Conservation (phyloP, 2,329 filamentous ascomycete genomes). For the Aureobasidium sp. region DNA sequence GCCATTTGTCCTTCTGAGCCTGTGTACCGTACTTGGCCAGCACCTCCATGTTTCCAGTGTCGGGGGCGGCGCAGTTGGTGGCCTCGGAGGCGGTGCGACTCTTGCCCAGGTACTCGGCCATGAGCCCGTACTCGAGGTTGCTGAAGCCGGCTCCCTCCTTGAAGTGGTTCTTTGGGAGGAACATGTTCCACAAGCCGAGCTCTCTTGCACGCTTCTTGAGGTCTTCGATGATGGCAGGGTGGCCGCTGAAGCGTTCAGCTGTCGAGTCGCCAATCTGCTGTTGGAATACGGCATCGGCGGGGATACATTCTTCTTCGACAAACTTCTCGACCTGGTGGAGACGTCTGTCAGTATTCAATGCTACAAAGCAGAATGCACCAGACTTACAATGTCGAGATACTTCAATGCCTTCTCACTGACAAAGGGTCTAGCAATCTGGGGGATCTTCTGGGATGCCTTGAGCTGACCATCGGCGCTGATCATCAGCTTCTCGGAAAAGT, state of each 20-base stretch:
- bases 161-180: conserved; percentile 91
- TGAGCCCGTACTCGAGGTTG: conserved; percentile 94
- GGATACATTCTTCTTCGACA: conserved; percentile 81
- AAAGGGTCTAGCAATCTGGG: conserved; percentile 51
- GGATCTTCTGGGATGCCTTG: conserved; percentile 50
- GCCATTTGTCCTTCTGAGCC: conserved; percentile 45
- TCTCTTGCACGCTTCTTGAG: conserved; percentile 77
- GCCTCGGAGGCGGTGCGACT: conserved; percentile 80
- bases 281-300: conserved; percentile 69
- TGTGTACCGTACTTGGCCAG: conserved; percentile 46
- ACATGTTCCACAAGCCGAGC: conserved; percentile 96
- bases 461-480: conserved; percentile 26
- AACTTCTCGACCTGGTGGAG: conserved; percentile 71
- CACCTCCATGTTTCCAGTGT: conserved; percentile 48
- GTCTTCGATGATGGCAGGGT: conserved; percentile 78
- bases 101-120: conserved; percentile 93
- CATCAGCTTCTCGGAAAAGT: conserved; percentile 29
- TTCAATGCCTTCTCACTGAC: conserved; percentile 81
- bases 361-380: neutral
- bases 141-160: conserved; percentile 89
- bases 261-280: conserved; percentile 70
- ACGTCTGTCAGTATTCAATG: neutral
- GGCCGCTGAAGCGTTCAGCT: conserved; percentile 67
- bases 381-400: conserved; percentile 64
- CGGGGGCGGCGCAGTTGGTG: conserved; percentile 57